Evolutionary conservation across 352 stramenopile species (phyloP), one percentile per base, ranked within the genome.

Genomic region (Pythium aristosporum): DNA sequence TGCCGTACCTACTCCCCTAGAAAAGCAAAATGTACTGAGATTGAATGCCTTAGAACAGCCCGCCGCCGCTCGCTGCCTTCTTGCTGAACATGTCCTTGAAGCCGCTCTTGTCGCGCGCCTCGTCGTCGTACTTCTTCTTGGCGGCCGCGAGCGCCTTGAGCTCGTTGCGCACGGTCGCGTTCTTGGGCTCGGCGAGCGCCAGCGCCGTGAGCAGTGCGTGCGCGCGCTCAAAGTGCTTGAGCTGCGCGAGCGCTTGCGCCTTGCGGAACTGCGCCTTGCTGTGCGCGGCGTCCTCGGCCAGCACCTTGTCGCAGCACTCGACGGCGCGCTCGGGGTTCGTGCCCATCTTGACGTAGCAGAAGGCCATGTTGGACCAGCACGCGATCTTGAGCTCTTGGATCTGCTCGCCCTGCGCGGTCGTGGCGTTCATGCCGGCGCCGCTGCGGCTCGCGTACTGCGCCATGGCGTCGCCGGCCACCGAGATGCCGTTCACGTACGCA

Each of bases 61-160:
- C 36, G 13, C 47, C 51, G 21, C 67, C 67, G 48, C 37, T 44
- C 10, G 42, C 42, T 23, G 53, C 49, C 28, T 77, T 71, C 62
- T 89, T 88, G 63, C 78, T 87, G 61, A 94, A 95, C 59, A 95
- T 87, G 59, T 87, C 88, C 23, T 75, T 77, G 60, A 89, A 92
- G 46, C 59, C 74, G 57, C 61, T 84, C 53, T 82, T 79, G 42
- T 75, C 72, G 23, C 71, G 73, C 8, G 74, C 75, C n/a, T 88
- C 81, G 11, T 80, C 73, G 30, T 88, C 78, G 56, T 88, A 76
- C 57, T 77, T 61, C 30, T 88, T 87, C 43, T 80, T 86, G 18
- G 69, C 67, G 37, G 72, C 65, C 57, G 80, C 69, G 44, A 95
- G 52, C 25, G 51, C 58, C 56, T 87, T 81, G 61, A 90, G 69